Conservation (phyloP, 768 basidiomycete genomes). For the Boletellus ananas region DNA sequence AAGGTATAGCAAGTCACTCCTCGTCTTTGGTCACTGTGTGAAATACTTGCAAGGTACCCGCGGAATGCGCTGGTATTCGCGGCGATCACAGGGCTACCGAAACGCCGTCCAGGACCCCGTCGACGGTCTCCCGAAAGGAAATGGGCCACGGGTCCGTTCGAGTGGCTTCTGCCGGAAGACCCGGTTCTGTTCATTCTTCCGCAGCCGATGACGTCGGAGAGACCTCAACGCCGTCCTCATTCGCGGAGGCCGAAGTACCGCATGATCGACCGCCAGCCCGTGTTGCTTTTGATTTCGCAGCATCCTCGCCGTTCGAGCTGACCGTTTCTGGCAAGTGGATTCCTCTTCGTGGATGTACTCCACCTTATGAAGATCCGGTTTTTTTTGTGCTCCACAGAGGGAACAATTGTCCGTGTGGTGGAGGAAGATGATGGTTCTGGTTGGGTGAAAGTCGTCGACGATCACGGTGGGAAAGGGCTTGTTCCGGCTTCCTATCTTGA, state of each 20-base stretch:
- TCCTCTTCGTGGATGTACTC: slow-evolving; percentile 6
- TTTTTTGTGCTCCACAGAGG: slow-evolving; percentile 45
- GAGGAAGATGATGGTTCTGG: slow-evolving; percentile 85
- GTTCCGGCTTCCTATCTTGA: slow-evolving; percentile 83
- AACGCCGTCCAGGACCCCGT: slow-evolving; percentile 29
- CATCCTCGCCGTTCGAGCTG: slow-evolving; percentile 77
- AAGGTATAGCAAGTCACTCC: slow-evolving; percentile 47
- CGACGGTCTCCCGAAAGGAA: slow-evolving; percentile 33
- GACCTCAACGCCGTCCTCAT: slow-evolving; percentile 54
- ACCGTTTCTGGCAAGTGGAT: slow-evolving; percentile 51
- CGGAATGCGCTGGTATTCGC: slow-evolving; percentile 50
- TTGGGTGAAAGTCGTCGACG: slow-evolving; percentile 73
- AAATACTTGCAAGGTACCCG: slow-evolving; percentile 53
- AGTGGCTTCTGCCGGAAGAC: slow-evolving; percentile 4
- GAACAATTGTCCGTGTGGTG: slow-evolving; percentile 56
- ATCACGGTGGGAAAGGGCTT: slow-evolving; percentile 59
- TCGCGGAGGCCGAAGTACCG: slow-evolving; percentile 41
- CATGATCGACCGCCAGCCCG: slow-evolving; percentile 47
- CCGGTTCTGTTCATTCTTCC: slow-evolving; percentile 6
- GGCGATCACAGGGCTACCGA: slow-evolving; percentile 26
- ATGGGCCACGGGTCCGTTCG: slow-evolving; percentile 19
- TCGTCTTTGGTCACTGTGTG: slow-evolving; percentile 7
- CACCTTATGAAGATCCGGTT: slow-evolving; percentile 4
- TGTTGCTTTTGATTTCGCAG: slow-evolving; percentile 70
- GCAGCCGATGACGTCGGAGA: slow-evolving; percentile 7